These are phyloP conservation scores for Podaxis sp. DNA, from an alignment of 768 basidiomycete species.

Conservation along the genomic window DNA sequence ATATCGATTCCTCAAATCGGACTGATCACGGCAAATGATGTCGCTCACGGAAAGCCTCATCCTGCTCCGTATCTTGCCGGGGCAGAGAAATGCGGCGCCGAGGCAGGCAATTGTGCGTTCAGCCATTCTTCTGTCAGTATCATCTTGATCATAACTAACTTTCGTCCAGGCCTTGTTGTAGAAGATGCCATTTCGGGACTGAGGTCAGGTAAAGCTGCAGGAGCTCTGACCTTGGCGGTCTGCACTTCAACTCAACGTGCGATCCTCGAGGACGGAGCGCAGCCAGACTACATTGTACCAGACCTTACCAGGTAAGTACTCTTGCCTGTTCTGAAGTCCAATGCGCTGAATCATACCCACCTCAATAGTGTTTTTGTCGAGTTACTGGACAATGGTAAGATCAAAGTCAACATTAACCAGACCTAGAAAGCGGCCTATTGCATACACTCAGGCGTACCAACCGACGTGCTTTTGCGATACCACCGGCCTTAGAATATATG, in stretches of 20 bases:
- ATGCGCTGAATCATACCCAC: neutral
- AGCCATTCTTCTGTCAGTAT: neutral
- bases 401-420: constrained; percentile 46
- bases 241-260: constrained; percentile 74
- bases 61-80: constrained; percentile 87
- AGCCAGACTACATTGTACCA: constrained; percentile 64
- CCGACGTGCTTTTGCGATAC: neutral
- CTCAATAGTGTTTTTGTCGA: constrained; percentile 40
- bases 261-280: constrained; percentile 48
- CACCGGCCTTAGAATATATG: neutral
- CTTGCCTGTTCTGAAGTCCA: neutral
- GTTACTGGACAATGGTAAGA: constrained; percentile 38
- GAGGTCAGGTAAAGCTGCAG: constrained; percentile 70
- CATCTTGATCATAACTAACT: neutral
- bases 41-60: constrained; percentile 76
- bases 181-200: constrained; percentile 90
- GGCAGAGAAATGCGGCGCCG: constrained; percentile 54
- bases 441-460: neutral
- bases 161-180: constrained; percentile 67
- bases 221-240: constrained; percentile 74
- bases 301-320: constrained; percentile 62
- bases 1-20: constrained; percentile 58
- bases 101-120: constrained; percentile 54
- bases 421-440: constrained; percentile 4
- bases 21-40: constrained; percentile 74